Evolutionary conservation across 192 early-diverging fungal species (phyloP).

Genomic region (Coemansia sp.): DNA sequence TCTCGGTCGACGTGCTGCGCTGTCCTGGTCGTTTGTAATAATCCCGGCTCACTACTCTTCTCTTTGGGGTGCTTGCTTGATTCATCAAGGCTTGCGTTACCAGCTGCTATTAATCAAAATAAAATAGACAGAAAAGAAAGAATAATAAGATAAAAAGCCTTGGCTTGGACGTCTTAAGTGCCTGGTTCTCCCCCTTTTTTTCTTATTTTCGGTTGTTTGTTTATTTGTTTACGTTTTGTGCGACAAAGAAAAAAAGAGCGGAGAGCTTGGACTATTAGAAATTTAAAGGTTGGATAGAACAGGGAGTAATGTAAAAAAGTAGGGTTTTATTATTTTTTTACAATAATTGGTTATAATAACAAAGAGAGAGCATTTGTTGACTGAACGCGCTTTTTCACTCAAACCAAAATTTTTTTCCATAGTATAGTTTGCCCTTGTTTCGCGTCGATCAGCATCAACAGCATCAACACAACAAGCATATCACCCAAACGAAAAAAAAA

Average conservation of each 20-base stretch:
- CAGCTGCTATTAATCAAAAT: background rate
- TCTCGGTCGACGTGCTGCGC: constrained; percentile 41
- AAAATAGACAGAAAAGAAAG: background rate
- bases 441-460: background rate
- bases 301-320: background rate
- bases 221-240: background rate
- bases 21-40: constrained; percentile 51
- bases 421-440: background rate
- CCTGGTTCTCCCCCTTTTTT: background rate
- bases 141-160: background rate
- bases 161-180: background rate
- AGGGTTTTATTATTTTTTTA: background rate
- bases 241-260: background rate
- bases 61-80: constrained; percentile 29
- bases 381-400: background rate
- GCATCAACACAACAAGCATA: too few relatives aligned
- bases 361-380: background rate
- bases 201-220: background rate
- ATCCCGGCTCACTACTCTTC: constrained; percentile 40
- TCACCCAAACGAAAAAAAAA: background rate
- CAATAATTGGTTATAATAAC: background rate
- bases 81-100: constrained; percentile 32
- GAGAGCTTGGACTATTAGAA: background rate
- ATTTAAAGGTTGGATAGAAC: background rate
- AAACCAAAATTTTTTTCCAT: too few relatives aligned